phyloP scores from a whole-genome alignment of 257 asterid genomes.

The Jacaranda copaia region DNA sequence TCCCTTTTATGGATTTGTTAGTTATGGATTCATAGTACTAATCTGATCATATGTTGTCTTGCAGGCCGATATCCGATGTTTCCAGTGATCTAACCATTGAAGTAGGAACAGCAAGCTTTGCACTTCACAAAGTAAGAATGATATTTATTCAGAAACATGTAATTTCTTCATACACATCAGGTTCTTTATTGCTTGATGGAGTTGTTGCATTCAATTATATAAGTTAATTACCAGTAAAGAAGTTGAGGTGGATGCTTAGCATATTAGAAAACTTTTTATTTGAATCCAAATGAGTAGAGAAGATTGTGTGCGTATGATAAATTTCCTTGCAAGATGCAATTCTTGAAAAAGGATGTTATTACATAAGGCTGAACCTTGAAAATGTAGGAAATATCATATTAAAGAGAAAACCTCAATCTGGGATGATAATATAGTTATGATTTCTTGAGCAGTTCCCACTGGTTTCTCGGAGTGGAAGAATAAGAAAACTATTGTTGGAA shows the following conservation, averaged over 20 bases:
- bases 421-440: not conserved
- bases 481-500: constrained; percentile 69
- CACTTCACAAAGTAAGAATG: constrained; percentile 87
- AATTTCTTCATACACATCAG: not conserved
- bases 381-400: no score
- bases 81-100: constrained; percentile 94
- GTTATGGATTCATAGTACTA: constrained; percentile 2
- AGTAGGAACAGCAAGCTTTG: constrained; percentile 74
- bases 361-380: no score
- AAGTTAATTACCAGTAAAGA: not conserved
- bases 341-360: no score
- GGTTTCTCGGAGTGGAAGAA: constrained; percentile 83
- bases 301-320: no score
- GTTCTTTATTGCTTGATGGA: constrained; percentile 10
- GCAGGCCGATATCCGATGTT: constrained; percentile 98
- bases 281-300: no score
- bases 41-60: constrained; percentile 28
- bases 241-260: no score
- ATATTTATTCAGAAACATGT: not conserved
- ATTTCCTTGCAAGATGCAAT: no score
- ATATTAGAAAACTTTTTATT: no score
- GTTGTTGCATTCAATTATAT: not conserved
- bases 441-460: constrained; percentile 75
- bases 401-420: no score
- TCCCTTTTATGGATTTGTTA: constrained; percentile 8